These are phyloP conservation scores for Avena eriantha DNA, from an alignment of 176 grass and related monocot species.

Conservation along the genomic window DNA sequence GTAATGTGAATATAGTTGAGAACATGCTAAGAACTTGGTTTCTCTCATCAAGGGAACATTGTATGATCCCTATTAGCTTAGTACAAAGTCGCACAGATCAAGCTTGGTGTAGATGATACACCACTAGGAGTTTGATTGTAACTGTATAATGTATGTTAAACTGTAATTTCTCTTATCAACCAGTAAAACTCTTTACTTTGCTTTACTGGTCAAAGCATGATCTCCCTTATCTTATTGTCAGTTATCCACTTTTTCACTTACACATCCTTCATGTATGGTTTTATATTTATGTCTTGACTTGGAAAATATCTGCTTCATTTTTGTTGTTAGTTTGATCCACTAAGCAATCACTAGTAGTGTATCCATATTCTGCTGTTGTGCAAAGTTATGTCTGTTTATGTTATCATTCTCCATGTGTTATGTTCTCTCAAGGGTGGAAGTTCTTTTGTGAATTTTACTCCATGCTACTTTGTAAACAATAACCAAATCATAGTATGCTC, in stretches of 20 bases:
- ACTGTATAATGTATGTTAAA: slow-evolving; percentile 1
- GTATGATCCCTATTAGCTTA: background rate
- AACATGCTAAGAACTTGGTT: background rate
- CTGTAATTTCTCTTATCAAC: slow-evolving; percentile 9
- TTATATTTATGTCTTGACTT: slow-evolving; percentile 30
- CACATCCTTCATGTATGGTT: slow-evolving; percentile 1
- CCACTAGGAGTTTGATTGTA: background rate
- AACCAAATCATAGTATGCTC: slow-evolving; percentile 51
- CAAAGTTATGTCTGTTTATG: slow-evolving; percentile 2
- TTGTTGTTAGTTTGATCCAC: background rate
- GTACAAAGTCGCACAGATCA: background rate
- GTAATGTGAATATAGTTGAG: slow-evolving; percentile 18
- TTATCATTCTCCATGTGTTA: slow-evolving; percentile 23
- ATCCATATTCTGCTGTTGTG: slow-evolving; percentile 29
- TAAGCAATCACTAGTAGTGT: background rate
- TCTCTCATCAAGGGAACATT: slow-evolving; percentile 9
- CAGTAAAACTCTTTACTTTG: background rate
- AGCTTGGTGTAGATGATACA: background rate
- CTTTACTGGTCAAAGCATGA: background rate
- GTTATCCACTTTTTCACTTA: background rate
- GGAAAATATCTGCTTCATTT: background rate
- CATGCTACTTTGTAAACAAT: slow-evolving; percentile 28
- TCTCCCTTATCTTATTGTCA: background rate
- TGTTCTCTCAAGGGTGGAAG: background rate
- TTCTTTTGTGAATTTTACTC: slow-evolving; percentile 39